Evolutionary conservation across 495 filamentous ascomycete genomes (phyloP), one percentile per base, ranked within the genome.

Genomic region (Penicillium lagena): DNA sequence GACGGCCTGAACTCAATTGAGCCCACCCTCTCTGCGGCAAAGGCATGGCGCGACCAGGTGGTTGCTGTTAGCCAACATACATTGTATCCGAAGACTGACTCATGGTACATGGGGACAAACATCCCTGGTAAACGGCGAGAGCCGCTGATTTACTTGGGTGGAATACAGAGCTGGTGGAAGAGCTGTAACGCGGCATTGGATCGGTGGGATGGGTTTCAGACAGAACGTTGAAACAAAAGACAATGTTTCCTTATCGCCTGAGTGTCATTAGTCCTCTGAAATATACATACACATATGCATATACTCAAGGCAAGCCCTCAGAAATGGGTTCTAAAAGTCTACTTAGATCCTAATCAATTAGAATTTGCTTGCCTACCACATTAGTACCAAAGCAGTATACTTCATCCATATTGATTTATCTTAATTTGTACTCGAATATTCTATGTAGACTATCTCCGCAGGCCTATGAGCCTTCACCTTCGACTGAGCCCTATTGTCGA

Each of bases 71-170:
- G 50, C 31, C 50, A 63, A 30, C 39, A 43, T n/a, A 65, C 63
- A 1, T 44, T 71, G 27, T 62, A 64, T 22, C 55, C 62, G 0
- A 50, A 50, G 27, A 61, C 61, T 4, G 49, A 60, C 28, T 60
- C 64, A 31, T 70, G 64, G 64, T 73, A 73, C 46, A 70, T 70
- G 63, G 71, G 71, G 0, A 54, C 59, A 1, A 66, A 62, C 35
- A 67, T 76, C 33, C 70, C 72, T 17, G 71, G 71, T 0, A 76
- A 73, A 57, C 43, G 46, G 7, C 48, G 58, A 7, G 61, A 66
- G 50, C 56, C 63, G 12, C 52, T 72, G 28, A 62, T 64, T 40
- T 76, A 68, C 45, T 37, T 64, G 10, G 66, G 64, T 36, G 72
- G 72, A 27, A 51, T 75, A n/a, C 62, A 39, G 32, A 35, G 39